Evolutionary conservation across 305 asterid genomes (phyloP).

Genomic region (Fraxinus paxiana): DNA sequence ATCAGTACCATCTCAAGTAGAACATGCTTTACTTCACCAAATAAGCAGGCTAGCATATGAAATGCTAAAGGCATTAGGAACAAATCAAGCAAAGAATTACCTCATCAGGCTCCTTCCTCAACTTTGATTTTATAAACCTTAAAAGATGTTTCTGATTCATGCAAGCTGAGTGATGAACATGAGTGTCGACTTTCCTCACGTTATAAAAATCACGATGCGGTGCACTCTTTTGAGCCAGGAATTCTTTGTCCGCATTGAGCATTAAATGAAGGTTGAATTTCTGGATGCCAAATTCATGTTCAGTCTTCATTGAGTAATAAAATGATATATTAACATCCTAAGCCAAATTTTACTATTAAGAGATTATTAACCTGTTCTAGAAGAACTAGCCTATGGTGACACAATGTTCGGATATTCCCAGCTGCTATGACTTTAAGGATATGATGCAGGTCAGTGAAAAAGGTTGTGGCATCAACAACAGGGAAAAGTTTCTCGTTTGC

Average conservation of each 20-base stretch:
- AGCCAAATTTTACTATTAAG: constrained; percentile 4
- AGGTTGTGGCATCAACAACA: constrained; percentile 86
- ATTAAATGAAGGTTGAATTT: constrained; percentile 97
- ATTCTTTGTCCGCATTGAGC: constrained; percentile 98
- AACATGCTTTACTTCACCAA: background rate
- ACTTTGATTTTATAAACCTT: constrained; percentile 87
- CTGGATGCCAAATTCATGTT: constrained; percentile 36
- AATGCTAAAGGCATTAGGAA: constrained; percentile 1
- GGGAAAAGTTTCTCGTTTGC: constrained; percentile 81
- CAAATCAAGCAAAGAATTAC: constrained; percentile 35
- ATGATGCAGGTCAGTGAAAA: constrained; percentile 92
- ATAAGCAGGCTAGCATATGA: constrained; percentile 14
- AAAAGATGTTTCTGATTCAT: constrained; percentile 98
- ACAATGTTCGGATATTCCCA: constrained; percentile 82
- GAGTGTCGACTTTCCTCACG: constrained; percentile 98
- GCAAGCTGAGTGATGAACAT: constrained; percentile 98
- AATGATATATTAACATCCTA: constrained; percentile 10
- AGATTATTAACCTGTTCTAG: constrained; percentile 68
- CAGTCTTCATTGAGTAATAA: constrained; percentile 15
- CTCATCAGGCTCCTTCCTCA: constrained; percentile 98
- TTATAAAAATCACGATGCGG: constrained; percentile 98
- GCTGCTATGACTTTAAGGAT: constrained; percentile 95
- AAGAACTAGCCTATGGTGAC: constrained; percentile 92
- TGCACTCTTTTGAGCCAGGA: constrained; percentile 98
- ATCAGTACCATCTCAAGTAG: constrained; percentile 7